These are phyloP conservation scores for Oleoguttula mirabilis DNA, from an alignment of 495 filamentous ascomycete genomes.

Conservation along the genomic window DNA sequence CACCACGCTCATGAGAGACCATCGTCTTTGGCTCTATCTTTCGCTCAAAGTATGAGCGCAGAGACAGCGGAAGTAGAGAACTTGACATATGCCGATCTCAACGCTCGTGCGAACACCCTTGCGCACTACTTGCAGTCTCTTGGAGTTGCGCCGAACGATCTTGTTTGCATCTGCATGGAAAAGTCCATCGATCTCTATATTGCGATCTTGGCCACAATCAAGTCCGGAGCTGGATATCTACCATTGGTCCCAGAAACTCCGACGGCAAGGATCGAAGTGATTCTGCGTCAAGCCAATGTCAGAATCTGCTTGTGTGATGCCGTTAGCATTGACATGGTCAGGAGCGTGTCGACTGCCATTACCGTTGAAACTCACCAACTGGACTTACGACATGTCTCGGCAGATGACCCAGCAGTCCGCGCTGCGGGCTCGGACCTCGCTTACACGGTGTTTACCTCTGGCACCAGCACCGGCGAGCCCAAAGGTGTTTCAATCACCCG, in stretches of 20 bases:
- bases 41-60: constrained; percentile 37
- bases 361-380: constrained; percentile 1
- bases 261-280: constrained; percentile 37
- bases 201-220: constrained; percentile 57
- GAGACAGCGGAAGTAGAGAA: constrained; percentile 24
- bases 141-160: constrained; percentile 37
- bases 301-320: constrained; percentile 34
- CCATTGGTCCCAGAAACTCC: constrained; percentile 58
- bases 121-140: constrained; percentile 42
- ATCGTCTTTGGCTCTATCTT: constrained; percentile 44
- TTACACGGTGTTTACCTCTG: constrained; percentile 54
- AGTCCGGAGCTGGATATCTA: constrained; percentile 62
- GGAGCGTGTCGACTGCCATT: neutral
- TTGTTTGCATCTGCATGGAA: constrained; percentile 58
- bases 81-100: constrained; percentile 52
- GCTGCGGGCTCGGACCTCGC: constrained; percentile 17
- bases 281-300: constrained; percentile 43
- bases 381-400: neutral
- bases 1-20: constrained; percentile 37
- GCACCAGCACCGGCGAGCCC: constrained; percentile 51
- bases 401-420: constrained; percentile 5
- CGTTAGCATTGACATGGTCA: neutral
- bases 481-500: constrained; percentile 63
- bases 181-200: constrained; percentile 57
- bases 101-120: constrained; percentile 49